These are phyloP conservation scores for Chlamydomonas sp. DNA, from an alignment of 139 green algal genomes.

Conservation along the genomic window DNA sequence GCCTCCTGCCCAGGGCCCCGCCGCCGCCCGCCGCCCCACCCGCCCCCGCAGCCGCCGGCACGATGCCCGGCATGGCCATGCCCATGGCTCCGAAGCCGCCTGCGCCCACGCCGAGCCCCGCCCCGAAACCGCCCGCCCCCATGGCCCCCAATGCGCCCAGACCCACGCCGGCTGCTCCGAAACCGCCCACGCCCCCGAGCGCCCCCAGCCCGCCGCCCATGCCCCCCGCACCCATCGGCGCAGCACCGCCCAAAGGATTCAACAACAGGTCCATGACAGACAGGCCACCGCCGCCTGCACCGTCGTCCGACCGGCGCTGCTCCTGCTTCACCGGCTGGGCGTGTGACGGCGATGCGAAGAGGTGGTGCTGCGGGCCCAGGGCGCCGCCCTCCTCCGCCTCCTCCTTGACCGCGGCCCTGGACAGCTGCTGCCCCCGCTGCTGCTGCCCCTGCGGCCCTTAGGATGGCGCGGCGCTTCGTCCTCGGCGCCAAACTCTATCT, in stretches of 20 bases:
- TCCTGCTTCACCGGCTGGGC: neutral
- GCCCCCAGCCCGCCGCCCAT: neutral
- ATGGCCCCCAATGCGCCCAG: constrained; percentile 20
- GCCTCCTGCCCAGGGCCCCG: no score
- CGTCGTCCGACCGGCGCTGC: neutral
- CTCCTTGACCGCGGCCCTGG: neutral
- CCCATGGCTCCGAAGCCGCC: neutral
- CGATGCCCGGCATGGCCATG: neutral
- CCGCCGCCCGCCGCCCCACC: no score
- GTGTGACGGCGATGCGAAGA: no score
- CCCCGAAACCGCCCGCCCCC: neutral
- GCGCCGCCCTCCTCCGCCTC: no score
- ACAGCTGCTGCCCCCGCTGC: neutral
- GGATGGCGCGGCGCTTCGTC: neutral
- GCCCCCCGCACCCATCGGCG: neutral
- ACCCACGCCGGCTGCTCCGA: neutral
- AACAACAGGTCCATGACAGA: constrained; percentile 19
- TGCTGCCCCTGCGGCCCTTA: neutral
- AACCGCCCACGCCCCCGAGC: neutral
- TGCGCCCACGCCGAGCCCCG: neutral
- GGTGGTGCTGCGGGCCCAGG: neutral
- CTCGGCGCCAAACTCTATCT: neutral
- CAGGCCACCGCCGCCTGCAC: neutral
- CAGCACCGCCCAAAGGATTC: neutral
- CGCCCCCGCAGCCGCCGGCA: no score